phyloP scores from a whole-genome alignment of 1,139 yeast genomes.

The Candida neerlandica region DNA sequence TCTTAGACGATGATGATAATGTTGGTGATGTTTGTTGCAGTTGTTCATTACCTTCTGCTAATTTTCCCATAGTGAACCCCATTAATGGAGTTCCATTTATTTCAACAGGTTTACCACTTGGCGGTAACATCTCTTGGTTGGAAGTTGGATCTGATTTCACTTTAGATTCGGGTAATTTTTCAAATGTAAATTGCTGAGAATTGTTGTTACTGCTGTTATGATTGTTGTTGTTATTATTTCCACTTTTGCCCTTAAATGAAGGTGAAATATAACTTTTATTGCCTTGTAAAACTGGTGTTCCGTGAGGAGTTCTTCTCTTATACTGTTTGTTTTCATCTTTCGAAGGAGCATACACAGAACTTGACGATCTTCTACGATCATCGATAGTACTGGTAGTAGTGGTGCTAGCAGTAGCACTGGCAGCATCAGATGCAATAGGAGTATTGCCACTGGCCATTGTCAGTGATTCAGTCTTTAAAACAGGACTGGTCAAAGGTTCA shows the following conservation, averaged over 20 bases:
- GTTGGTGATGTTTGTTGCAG: neutral
- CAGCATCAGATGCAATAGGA: neutral
- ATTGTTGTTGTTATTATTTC: neutral
- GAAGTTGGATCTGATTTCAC: slow-evolving; percentile 16
- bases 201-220: neutral
- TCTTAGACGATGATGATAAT: neutral
- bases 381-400: no score
- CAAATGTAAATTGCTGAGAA: slow-evolving; percentile 19
- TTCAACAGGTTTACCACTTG: slow-evolving; percentile 27
- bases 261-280: slow-evolving; percentile 20
- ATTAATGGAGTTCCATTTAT: slow-evolving; percentile 31
- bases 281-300: slow-evolving; percentile 47
- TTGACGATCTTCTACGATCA: slow-evolving; percentile 39
- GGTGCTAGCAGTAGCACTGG: no score
- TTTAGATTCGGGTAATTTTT: slow-evolving; percentile 41
- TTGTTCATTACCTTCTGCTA: slow-evolving; percentile 37
- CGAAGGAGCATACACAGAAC: slow-evolving; percentile 28
- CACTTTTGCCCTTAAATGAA: slow-evolving; percentile 17
- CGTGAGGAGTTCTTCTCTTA: slow-evolving; percentile 50
- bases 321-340: slow-evolving; percentile 17
- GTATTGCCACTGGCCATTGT: neutral
- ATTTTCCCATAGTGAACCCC: slow-evolving; percentile 53
- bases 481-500: slow-evolving; percentile 66
- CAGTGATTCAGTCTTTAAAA: slow-evolving; percentile 51
- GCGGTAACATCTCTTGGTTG: slow-evolving; percentile 35